Conservation (phyloP, 441 rosid genomes). For the Omphalea diandra region DNA sequence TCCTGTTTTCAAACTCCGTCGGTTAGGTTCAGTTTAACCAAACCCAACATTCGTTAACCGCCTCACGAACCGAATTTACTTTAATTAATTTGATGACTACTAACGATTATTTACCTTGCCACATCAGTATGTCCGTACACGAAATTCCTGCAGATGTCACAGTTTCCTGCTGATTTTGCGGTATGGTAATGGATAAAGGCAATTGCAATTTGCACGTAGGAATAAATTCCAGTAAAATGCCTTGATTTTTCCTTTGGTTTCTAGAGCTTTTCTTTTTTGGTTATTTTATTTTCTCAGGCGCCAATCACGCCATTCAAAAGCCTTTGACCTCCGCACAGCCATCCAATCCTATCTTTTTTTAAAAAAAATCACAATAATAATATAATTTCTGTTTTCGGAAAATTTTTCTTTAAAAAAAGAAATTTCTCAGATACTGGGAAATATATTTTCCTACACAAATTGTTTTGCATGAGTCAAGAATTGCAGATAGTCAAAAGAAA, state of each 20-base stretch:
- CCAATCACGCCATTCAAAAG: constrained; percentile 47
- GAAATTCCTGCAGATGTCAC: constrained; percentile 29
- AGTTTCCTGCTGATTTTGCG: constrained; percentile 55
- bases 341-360: not conserved
- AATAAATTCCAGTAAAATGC: not conserved
- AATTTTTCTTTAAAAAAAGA: too few relatives aligned
- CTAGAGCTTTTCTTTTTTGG: constrained; percentile 3
- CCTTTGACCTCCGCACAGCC: constrained; percentile 19
- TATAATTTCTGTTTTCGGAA: too few relatives aligned
- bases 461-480: too few relatives aligned
- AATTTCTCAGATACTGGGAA: too few relatives aligned
- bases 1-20: not conserved
- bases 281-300: constrained; percentile 31
- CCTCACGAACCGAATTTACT: too few relatives aligned
- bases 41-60: constrained; percentile 9
- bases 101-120: constrained; percentile 30
- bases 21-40: constrained; percentile 11
- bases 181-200: constrained; percentile 24
- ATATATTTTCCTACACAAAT: too few relatives aligned
- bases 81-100: constrained; percentile 7
- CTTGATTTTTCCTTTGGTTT: not conserved
- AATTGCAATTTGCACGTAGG: not conserved
- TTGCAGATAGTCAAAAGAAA: not conserved
- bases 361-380: too few relatives aligned
- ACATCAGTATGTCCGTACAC: constrained; percentile 27